Conservation (phyloP, 768 basidiomycete genomes). For the Leucocoprinus leucothites region DNA sequence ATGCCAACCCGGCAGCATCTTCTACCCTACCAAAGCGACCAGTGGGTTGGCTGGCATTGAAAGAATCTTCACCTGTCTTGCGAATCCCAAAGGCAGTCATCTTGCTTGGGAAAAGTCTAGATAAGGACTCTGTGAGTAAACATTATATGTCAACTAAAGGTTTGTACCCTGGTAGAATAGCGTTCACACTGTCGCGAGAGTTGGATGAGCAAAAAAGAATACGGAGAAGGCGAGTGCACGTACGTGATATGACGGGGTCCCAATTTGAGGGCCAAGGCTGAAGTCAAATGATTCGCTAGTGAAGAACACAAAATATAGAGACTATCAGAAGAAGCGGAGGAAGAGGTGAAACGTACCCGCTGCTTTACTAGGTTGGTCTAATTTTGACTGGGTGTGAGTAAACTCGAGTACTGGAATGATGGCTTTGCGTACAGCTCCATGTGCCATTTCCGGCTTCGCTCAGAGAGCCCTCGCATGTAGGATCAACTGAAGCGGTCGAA, state of each 20-base stretch:
- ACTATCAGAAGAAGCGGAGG: background rate
- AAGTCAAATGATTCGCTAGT: conserved; percentile 75
- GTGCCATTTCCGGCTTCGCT: conserved; percentile 59
- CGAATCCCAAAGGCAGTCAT: conserved; percentile 78
- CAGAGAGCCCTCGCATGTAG: conserved; percentile 47
- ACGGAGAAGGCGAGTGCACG: conserved; percentile 20
- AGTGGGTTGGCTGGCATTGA: conserved; percentile 58
- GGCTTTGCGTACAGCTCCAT: conserved; percentile 68
- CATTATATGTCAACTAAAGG: background rate
- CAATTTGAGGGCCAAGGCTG: conserved; percentile 65
- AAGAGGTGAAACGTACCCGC: conserved; percentile 38
- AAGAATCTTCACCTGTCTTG: conserved; percentile 46
- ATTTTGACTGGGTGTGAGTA: background rate
- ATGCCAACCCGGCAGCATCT: conserved; percentile 69
- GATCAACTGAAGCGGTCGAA: conserved; percentile 57
- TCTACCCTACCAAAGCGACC: conserved; percentile 62
- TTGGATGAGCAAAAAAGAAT: background rate
- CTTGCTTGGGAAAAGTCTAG: conserved; percentile 68
- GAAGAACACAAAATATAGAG: background rate
- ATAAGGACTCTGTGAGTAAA: background rate
- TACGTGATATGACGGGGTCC: conserved; percentile 62
- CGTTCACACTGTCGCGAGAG: conserved; percentile 61
- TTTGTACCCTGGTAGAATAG: conserved; percentile 75
- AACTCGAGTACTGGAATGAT: background rate
- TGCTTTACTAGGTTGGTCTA: conserved; percentile 84